phyloP scores from a whole-genome alignment of 768 basidiomycete genomes.

The Punctularia strigosozonata region DNA sequence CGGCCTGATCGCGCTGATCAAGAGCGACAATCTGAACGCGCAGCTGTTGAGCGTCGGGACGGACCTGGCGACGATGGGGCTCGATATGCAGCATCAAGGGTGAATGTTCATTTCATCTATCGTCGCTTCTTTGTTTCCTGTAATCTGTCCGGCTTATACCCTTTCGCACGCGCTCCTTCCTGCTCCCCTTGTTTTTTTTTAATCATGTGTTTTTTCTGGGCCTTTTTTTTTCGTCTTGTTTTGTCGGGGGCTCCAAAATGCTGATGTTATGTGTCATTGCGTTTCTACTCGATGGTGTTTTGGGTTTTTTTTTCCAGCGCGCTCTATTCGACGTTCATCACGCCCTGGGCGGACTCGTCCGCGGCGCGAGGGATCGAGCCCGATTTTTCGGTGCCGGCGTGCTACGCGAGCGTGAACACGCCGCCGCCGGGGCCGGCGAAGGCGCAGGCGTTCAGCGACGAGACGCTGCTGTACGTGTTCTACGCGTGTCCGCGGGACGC shows the following conservation, averaged over 20 bases:
- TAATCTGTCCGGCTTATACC: too few species aligned
- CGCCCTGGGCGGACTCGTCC: constrained; percentile 91
- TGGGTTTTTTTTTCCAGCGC: constrained; percentile 39
- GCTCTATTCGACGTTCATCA: constrained; percentile 87
- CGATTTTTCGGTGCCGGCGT: constrained; percentile 80
- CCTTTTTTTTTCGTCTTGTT: too few species aligned
- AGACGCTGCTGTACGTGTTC: constrained; percentile 97
- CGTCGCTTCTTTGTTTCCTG: too few species aligned
- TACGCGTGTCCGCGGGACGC: constrained; percentile 89
- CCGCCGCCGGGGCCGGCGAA: constrained; percentile 74
- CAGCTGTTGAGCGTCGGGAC: constrained; percentile 79
- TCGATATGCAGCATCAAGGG: constrained; percentile 81
- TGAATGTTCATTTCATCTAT: constrained; percentile 34
- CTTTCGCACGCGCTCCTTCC: too few species aligned
- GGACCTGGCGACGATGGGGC: constrained; percentile 83
- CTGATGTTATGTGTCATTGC: too few species aligned
- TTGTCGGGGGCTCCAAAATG: too few species aligned
- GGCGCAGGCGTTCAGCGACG: constrained; percentile 81
- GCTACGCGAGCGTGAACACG: constrained; percentile 89
- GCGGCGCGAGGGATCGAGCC: constrained; percentile 82
- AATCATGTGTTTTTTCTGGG: too few species aligned
- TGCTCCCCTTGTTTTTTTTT: too few species aligned
- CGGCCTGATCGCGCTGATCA: constrained; percentile 78
- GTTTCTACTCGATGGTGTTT: too few species aligned
- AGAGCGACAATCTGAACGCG: constrained; percentile 75